phyloP scores from a whole-genome alignment of 2,329 filamentous ascomycete species.

The Aspergillus cejpii region DNA sequence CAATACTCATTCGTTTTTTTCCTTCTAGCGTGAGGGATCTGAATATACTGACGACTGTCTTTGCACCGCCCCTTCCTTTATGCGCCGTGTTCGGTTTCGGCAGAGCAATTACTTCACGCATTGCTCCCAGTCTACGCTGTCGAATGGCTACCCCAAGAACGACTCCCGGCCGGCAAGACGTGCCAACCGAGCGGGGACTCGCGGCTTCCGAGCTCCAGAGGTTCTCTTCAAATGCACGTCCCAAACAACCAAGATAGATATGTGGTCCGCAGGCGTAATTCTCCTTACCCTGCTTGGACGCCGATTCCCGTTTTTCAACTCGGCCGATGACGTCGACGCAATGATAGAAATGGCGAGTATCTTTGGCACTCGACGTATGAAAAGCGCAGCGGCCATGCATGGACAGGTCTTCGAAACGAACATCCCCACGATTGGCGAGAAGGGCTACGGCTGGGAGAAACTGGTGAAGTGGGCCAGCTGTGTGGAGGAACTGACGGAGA shows the following conservation, averaged over 20 bases:
- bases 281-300: conserved; percentile 87
- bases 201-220: conserved; percentile 92
- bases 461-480: conserved; percentile 94
- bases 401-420: conserved; percentile 88
- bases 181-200: conserved; percentile 88
- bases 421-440: conserved; percentile 80
- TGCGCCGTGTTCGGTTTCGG: conserved; percentile 53
- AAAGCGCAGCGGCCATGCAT: conserved; percentile 70
- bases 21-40: conserved; percentile 51
- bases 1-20: background rate
- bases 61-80: conserved; percentile 61
- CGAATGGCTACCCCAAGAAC: conserved; percentile 74
- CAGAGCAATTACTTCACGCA: conserved; percentile 55
- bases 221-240: conserved; percentile 95
- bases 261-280: conserved; percentile 97
- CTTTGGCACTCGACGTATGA: conserved; percentile 81
- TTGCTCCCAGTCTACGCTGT: conserved; percentile 37
- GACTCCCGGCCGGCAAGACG: conserved; percentile 81
- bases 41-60: conserved; percentile 53
- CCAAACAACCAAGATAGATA: conserved; percentile 88
- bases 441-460: conserved; percentile 82
- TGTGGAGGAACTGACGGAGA: conserved; percentile 53
- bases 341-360: conserved; percentile 97
- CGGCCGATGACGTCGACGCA: conserved; percentile 93
- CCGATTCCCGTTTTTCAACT: conserved; percentile 97